Evolutionary conservation across 345 rosid species (phyloP), one percentile per base, ranked within the genome.

Genomic region (Citrus mangshanensis): DNA sequence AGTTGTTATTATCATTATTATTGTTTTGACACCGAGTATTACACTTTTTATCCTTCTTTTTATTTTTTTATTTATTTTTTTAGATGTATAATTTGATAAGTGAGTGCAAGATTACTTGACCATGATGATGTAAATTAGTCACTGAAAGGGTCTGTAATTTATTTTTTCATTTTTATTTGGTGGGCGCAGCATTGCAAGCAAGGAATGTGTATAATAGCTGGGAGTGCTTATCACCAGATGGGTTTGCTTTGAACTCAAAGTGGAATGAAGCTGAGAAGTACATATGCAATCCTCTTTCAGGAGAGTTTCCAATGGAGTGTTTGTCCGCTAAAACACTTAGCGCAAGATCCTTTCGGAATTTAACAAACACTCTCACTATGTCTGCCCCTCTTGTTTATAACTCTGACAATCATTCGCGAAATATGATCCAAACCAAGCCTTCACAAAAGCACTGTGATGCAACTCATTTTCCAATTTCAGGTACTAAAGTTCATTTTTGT

Each of bases 241-340:
- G 97, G 61, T 91, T 93, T 84, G 89, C 93, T 27, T 84, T 97
- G 73, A 88, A 97, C 70, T 93, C 99, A 0, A 94, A 97, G 77
- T 97, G 99, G 99, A 92, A 86, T 72, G 98, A 97, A 81, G 99
- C 99, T 25, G 98, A 97, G 90, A 94, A 89, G 54, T 97, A 97
- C 80, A 97, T 97, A 18, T 86, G 96, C 79, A 97, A 97, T 72
- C 99, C 99, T 42, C 87, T 88, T n/a, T 97, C 99, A n/a, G 98
- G 99, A 75, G 89, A 93, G 81, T 92, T 94, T 35, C 99, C 99
- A n/a, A 84, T 87, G 97, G 99, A 94, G 82, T 97, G 99, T 84
- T 83, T 97, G 34, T 97, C 99, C 25, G 91, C 97, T 4, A 95
- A 92, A 84, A 90, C 97, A 34, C 81, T 93, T 4, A 86, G 93